These are phyloP conservation scores for Xylaria sp. DNA, from an alignment of 2,329 filamentous ascomycete genomes.

Conservation along the genomic window DNA sequence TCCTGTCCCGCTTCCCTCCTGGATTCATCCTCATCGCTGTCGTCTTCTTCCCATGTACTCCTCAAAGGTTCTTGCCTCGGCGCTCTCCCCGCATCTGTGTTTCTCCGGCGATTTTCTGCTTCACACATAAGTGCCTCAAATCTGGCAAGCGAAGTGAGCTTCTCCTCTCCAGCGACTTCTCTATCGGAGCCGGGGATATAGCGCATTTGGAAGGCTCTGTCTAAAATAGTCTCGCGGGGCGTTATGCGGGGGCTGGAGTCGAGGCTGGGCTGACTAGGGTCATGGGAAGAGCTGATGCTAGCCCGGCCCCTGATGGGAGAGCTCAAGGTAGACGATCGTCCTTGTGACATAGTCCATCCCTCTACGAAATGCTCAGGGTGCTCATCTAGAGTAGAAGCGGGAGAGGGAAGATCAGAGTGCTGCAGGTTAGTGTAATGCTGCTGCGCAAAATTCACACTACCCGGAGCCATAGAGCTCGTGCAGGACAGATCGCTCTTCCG, in stretches of 20 bases:
- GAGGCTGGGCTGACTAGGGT: conserved; percentile 44
- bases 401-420: conserved; percentile 62
- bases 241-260: conserved; percentile 57
- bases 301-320: conserved; percentile 61
- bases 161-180: conserved; percentile 62
- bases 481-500: conserved; percentile 68
- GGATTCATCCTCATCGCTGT: conserved; percentile 50
- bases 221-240: conserved; percentile 69
- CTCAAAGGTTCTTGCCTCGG: conserved; percentile 46
- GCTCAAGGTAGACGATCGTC: conserved; percentile 61
- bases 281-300: conserved; percentile 57
- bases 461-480: conserved; percentile 54
- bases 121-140: conserved; percentile 71
- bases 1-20: conserved; percentile 45
- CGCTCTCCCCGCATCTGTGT: conserved; percentile 43
- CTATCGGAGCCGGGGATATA: conserved; percentile 66
- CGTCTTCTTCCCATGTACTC: conserved; percentile 59
- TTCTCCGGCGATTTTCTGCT: conserved; percentile 57
- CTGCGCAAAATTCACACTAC: conserved; percentile 47
- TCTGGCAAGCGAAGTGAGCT: conserved; percentile 66
- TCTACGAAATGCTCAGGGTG: conserved; percentile 63
- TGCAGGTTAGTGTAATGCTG: conserved; percentile 59
- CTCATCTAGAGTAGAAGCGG: conserved; percentile 57
- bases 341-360: conserved; percentile 65
- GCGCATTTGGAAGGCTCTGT: conserved; percentile 67